A percentile compares a stretch with the other conserved stretches of the same genome.
Evolutionary conservation across 169 alveolate species (phyloP).

Genomic region (Fabrea salina): DNA sequence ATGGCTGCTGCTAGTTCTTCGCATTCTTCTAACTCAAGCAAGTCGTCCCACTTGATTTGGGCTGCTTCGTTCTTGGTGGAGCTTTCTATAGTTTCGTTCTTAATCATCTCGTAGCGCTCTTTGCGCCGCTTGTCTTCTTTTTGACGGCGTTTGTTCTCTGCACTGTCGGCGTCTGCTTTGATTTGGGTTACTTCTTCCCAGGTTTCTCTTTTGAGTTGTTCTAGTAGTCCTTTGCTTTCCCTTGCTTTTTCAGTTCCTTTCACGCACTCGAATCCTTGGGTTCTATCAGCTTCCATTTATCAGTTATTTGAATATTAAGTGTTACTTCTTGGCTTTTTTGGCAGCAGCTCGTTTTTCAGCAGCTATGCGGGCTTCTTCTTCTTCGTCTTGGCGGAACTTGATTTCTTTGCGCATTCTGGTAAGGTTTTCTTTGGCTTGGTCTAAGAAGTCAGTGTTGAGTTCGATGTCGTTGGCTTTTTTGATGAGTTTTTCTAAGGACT

Average conservation of each 20-base stretch:
- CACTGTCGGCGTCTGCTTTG: slow-evolving; percentile 53
- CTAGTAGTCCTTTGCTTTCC: slow-evolving; percentile 44
- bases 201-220: slow-evolving; percentile 42
- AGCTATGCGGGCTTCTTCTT: slow-evolving; percentile 62
- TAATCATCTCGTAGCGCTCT: slow-evolving; percentile 45
- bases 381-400: slow-evolving; percentile 54
- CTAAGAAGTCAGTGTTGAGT: slow-evolving; percentile 41
- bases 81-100: slow-evolving; percentile 49
- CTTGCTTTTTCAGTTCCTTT: neutral
- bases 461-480: slow-evolving; percentile 45
- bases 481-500: slow-evolving; percentile 41
- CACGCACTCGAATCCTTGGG: slow-evolving; percentile 30
- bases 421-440: slow-evolving; percentile 47
- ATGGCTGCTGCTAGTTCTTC: slow-evolving; percentile 58
- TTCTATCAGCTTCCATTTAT: slow-evolving; percentile 30
- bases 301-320: too few relatives aligned
- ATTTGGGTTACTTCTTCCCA: slow-evolving; percentile 50
- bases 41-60: slow-evolving; percentile 55
- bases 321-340: slow-evolving; percentile 28
- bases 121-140: slow-evolving; percentile 49
- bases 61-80: slow-evolving; percentile 59
- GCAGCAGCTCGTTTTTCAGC: slow-evolving; percentile 46
- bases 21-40: slow-evolving; percentile 58
- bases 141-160: slow-evolving; percentile 56
- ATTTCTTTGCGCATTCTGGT: slow-evolving; percentile 63